A percentile compares a stretch with the other conserved stretches of the same genome.
Conservation (phyloP, 1,284 basidiomycete genomes). For the Phaffia rhodozyma region DNA sequence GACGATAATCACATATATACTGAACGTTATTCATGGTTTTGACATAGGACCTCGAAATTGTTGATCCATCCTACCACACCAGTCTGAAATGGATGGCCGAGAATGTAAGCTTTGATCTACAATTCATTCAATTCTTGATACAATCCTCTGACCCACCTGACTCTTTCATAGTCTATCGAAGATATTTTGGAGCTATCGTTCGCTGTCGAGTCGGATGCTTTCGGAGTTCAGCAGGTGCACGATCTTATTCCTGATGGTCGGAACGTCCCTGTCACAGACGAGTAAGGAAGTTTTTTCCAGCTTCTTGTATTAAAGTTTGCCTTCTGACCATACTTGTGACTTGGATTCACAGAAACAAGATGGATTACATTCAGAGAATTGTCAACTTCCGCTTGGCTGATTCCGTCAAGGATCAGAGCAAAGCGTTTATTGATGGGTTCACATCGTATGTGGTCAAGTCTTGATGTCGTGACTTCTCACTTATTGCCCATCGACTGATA, state of each 20-base stretch:
- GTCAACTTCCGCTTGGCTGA: conserved; percentile 75
- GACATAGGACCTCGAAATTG: conserved; percentile 72
- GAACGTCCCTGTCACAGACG: conserved; percentile 72
- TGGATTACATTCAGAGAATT: conserved; percentile 73
- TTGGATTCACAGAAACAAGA: conserved; percentile 51
- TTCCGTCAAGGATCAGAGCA: conserved; percentile 93
- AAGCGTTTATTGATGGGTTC: conserved; percentile 80
- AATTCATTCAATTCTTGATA: neutral
- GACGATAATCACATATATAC: neutral
- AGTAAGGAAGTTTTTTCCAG: conserved; percentile 28
- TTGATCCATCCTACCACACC: conserved; percentile 70
- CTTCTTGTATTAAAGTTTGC: neutral
- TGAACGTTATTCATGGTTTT: neutral
- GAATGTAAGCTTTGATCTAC: conserved; percentile 26
- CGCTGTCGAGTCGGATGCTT: conserved; percentile 47
- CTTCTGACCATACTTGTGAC: neutral
- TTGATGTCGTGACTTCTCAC: conserved; percentile 43
- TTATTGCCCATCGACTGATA: conserved; percentile 52
- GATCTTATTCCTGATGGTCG: conserved; percentile 76
- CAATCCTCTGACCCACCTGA: neutral
- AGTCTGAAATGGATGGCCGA: conserved; percentile 38
- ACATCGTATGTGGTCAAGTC: conserved; percentile 48
- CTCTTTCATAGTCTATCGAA: conserved; percentile 12
- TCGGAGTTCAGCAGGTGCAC: conserved; percentile 76
- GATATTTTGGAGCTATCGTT: conserved; percentile 33